These are phyloP conservation scores for Talinum fruticosum DNA, from an alignment of 148 eudicot genomes.

Conservation along the genomic window DNA sequence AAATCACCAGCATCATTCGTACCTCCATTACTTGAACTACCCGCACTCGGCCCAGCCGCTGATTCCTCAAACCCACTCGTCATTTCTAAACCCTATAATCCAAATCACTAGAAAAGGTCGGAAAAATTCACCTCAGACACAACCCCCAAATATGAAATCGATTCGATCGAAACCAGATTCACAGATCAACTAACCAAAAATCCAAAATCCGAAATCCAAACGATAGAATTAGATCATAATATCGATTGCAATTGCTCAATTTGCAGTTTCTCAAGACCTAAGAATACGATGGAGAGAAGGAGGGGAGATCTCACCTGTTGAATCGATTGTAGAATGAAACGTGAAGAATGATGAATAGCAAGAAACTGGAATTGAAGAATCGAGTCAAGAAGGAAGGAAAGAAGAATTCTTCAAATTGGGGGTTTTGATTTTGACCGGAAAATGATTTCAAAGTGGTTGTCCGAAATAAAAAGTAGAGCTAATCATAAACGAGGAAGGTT, in stretches of 20 bases:
- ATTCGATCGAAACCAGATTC: not conserved
- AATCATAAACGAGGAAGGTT: not conserved
- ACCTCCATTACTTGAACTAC: conserved; percentile 8
- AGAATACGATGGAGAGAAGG: not conserved
- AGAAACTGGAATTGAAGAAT: too few species aligned
- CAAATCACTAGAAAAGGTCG: not conserved
- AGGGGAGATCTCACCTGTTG: conserved; percentile 2
- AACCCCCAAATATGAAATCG: not conserved
- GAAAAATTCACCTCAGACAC: not conserved
- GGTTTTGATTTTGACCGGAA: not conserved
- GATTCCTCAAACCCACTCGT: conserved; percentile 42
- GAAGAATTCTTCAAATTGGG: not conserved
- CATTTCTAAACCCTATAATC: conserved; percentile 36
- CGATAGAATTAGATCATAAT: not conserved
- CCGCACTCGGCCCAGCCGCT: conserved; percentile 9
- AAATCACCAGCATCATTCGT: conserved; percentile 62
- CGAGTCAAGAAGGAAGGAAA: not conserved
- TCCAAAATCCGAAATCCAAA: too few species aligned
- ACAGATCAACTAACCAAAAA: not conserved
- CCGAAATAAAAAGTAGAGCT: not conserved
- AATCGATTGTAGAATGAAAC: not conserved
- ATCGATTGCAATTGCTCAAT: not conserved
- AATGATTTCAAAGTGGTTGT: not conserved
- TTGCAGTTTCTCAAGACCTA: not conserved
- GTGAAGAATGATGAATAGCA: too few species aligned